A percentile compares a stretch with the other conserved stretches of the same genome.
These are phyloP conservation scores for Leccinum longicurvipes DNA, from an alignment of 768 basidiomycete species.

Conservation along the genomic window DNA sequence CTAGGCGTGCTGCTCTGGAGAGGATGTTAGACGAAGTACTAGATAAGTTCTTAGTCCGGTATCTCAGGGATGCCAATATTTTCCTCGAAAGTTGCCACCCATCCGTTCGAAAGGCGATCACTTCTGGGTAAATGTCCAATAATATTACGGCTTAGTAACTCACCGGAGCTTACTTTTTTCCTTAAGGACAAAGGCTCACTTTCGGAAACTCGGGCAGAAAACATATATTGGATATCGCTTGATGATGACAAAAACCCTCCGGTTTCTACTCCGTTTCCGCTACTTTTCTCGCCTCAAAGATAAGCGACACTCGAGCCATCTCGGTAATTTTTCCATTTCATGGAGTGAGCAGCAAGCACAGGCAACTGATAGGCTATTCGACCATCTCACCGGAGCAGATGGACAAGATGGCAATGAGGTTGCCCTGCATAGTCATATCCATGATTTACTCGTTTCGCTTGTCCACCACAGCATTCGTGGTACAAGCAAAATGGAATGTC, in stretches of 20 bases:
- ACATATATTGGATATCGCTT: background rate
- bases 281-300: background rate
- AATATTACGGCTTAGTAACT: background rate
- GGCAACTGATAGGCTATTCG: background rate
- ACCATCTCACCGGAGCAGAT: background rate
- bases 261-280: background rate
- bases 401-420: background rate
- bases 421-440: background rate
- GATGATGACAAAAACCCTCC: background rate
- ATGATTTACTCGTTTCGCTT: background rate
- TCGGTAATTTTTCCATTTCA: background rate
- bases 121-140: background rate
- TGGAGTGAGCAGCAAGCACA: background rate
- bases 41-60: background rate
- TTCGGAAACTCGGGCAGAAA: background rate
- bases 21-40: background rate
- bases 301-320: background rate
- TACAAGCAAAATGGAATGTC: slow-evolving; percentile 1
- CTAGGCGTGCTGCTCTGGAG: background rate
- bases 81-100: background rate
- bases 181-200: background rate
- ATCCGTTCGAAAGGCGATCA: background rate
- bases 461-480: background rate
- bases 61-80: background rate
- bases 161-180: background rate